These are phyloP conservation scores for Aegilops umbellulata DNA, from an alignment of 176 grass and related monocot species.

Conservation along the genomic window DNA sequence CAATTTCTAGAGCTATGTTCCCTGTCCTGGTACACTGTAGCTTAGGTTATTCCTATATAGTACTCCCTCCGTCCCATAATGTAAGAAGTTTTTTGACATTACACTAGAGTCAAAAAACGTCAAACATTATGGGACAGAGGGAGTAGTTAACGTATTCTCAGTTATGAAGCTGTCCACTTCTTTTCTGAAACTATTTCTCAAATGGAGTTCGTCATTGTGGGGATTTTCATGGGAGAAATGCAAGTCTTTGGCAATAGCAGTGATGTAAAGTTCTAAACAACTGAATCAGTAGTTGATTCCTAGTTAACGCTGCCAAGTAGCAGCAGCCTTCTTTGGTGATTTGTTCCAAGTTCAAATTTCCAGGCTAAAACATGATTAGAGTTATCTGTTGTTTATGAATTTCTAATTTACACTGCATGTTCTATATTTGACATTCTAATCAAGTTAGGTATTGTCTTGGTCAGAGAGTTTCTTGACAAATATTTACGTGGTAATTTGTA, in stretches of 20 bases:
- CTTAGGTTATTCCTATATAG: background rate
- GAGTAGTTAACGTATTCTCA: background rate
- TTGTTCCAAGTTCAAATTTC: background rate
- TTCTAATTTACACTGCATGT: background rate
- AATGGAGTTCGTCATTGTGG: background rate
- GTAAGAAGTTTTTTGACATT: no score
- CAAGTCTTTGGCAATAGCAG: background rate
- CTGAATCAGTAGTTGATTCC: background rate
- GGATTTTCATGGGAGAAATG: background rate
- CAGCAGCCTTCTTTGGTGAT: background rate
- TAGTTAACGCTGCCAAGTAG: background rate
- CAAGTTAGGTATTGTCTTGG: no score
- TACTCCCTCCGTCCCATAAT: no score
- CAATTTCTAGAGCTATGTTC: background rate
- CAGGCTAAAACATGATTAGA: background rate
- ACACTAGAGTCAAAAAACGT: no score
- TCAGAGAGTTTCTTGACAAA: no score
- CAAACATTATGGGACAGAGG: no score
- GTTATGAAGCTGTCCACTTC: background rate
- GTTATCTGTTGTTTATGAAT: background rate
- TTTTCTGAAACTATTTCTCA: background rate
- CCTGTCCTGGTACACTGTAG: background rate
- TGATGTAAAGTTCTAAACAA: background rate
- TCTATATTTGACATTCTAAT: background rate
- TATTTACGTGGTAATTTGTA: no score